phyloP scores from a whole-genome alignment of 1,284 basidiomycete genomes.

The Mixia osmundae region DNA sequence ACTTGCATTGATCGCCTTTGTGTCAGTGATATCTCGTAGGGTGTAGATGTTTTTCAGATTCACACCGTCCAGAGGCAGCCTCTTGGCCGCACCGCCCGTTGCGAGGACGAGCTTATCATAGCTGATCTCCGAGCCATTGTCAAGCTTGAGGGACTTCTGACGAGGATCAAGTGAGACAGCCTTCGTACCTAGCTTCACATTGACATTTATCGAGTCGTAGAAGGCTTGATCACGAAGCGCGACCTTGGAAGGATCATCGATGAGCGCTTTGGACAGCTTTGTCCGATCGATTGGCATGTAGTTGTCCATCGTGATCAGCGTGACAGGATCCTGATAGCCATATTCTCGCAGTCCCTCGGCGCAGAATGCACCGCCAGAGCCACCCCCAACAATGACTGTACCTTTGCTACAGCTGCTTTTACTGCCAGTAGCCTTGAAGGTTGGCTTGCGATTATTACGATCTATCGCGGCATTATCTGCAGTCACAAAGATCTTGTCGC shows the following conservation, averaged over 20 bases:
- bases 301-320: constrained; percentile 51
- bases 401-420: constrained; percentile 30
- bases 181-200: constrained; percentile 36
- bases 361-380: constrained; percentile 52
- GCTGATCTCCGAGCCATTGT: constrained; percentile 18
- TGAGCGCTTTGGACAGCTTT: constrained; percentile 68
- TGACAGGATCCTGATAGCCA: constrained; percentile 53
- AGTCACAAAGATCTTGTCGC: constrained; percentile 54
- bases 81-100: constrained; percentile 26
- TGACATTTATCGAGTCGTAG: constrained; percentile 55
- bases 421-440: no score
- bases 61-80: constrained; percentile 52
- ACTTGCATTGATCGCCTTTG: constrained; percentile 52
- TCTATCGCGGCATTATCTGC: no score
- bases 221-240: constrained; percentile 42
- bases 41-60: constrained; percentile 57
- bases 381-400: constrained; percentile 67
- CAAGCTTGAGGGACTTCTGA: constrained; percentile 24
- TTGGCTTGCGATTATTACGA: not conserved
- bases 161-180: constrained; percentile 42
- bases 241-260: constrained; percentile 51
- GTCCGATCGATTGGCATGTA: constrained; percentile 73
- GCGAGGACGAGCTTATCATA: constrained; percentile 25
- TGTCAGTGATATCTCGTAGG: constrained; percentile 45
- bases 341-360: constrained; percentile 63